Base-by-base conservation (phyloP, 352 stramenopile species). In the Phytopythium mirpurense region DNA sequence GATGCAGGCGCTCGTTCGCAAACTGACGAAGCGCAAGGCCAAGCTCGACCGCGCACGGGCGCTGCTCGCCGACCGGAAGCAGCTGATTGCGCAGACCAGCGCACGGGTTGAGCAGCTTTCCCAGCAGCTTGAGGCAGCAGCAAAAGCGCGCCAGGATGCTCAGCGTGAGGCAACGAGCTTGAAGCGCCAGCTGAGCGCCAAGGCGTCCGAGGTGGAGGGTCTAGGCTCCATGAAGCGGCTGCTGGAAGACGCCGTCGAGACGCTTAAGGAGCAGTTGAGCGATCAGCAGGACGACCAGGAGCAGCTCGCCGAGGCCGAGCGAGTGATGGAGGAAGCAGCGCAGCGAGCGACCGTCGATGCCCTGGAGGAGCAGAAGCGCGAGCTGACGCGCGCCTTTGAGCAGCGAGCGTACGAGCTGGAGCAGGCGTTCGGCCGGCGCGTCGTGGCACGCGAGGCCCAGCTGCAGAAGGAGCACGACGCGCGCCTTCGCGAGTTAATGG, bases 11-110 rank as follows among this genome's bases (percentile, higher is more conserved):
- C 41, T 63, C 23, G 60, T 62, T 21, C 31, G 51, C 10, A 77
- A 68, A 29, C 29, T 64, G 11, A 36, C 36, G 0, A 81, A 84
- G 24, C 68, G 78, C 16, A 87, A 85, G 31, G 44, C 65, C 16
- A 83, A 83, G 32, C 58, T 84, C 31, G 67, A 83, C 21, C 47
- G 47, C 21, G 47, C 47, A 24, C 21, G 34, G 35, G n/a, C 31
- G 15, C 35, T 54, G 9, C 35, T 54, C 9, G 23, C 47, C 14
- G 64, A 77, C 19, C 45, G 62, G 12, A 70, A 70, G 23, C 44
- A 65, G 31, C 60, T 62, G 19, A 27, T 57, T 24, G 55, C 54
- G 10, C 55, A 57, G 11, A 38, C 51, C 11, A 46, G 57, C 7
- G 41, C 50, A n/a, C 18, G 35, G 8, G 42, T 58, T 10, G 43